Conservation (phyloP, 2,329 filamentous ascomycete species). For the Tolypocladium ovalisporum region DNA sequence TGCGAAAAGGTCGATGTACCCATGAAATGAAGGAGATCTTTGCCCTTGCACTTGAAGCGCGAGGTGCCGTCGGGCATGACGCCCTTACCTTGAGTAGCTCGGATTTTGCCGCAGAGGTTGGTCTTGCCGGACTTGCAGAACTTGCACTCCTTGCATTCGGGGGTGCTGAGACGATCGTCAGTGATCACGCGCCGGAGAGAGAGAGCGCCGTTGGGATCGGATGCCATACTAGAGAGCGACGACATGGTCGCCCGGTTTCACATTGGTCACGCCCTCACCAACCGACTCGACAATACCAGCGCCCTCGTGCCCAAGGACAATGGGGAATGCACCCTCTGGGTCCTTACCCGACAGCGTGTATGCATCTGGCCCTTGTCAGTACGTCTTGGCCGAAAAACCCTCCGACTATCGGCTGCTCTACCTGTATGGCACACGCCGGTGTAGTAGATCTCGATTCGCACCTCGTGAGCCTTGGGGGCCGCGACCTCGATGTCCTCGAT, state of each 20-base stretch:
- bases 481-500: constrained; percentile 90
- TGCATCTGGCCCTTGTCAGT: constrained; percentile 48
- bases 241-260: constrained; percentile 89
- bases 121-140: constrained; percentile 99
- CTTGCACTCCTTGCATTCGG: constrained; percentile 96
- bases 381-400: not conserved
- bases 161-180: constrained; percentile 51
- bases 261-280: constrained; percentile 87
- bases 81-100: constrained; percentile 88
- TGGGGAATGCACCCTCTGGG: constrained; percentile 86
- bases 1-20: constrained; percentile 97
- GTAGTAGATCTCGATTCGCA: constrained; percentile 94
- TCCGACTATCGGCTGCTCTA: constrained; percentile 22
- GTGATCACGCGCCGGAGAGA: constrained; percentile 1
- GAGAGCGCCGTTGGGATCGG: not conserved
- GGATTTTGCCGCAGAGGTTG: constrained; percentile 97
- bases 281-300: constrained; percentile 88
- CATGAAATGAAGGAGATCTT: constrained; percentile 98
- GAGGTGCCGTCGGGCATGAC: constrained; percentile 96
- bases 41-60: constrained; percentile 88
- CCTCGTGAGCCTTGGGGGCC: constrained; percentile 83
- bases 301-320: constrained; percentile 83
- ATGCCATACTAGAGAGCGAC: constrained; percentile 67
- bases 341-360: constrained; percentile 96
- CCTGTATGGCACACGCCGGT: constrained; percentile 98